These are phyloP conservation scores for Alternaria infectoria DNA, from an alignment of 2,329 filamentous ascomycete genomes.

Conservation along the genomic window DNA sequence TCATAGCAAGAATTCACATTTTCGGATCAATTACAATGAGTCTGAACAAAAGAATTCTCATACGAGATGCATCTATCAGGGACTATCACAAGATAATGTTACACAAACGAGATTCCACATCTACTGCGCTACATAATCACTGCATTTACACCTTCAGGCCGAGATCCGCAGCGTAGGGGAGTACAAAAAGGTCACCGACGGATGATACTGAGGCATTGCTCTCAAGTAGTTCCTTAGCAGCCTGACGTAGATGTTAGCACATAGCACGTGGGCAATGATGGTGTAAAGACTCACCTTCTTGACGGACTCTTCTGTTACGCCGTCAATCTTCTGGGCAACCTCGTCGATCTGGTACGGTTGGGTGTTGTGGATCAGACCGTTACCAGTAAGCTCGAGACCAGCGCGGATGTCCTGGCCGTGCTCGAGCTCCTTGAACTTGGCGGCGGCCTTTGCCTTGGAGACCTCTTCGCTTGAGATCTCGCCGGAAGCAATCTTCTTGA, in stretches of 20 bases:
- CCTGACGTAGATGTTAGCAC: slow-evolving; percentile 59
- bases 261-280: too few relatives aligned
- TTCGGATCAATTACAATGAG: too few relatives aligned
- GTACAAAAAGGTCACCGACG: slow-evolving; percentile 87
- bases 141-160: slow-evolving; percentile 87
- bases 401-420: slow-evolving; percentile 77
- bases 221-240: slow-evolving; percentile 85
- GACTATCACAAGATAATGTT: slow-evolving; percentile 52
- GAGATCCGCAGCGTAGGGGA: slow-evolving; percentile 93
- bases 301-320: slow-evolving; percentile 82
- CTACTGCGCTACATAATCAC: slow-evolving; percentile 29
- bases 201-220: slow-evolving; percentile 87
- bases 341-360: slow-evolving; percentile 85
- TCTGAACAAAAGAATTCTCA: slow-evolving; percentile 40
- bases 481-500: slow-evolving; percentile 81
- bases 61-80: slow-evolving; percentile 49
- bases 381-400: slow-evolving; percentile 82
- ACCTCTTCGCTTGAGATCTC: slow-evolving; percentile 82
- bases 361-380: slow-evolving; percentile 79
- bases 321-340: slow-evolving; percentile 77
- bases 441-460: slow-evolving; percentile 87
- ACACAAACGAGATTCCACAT: slow-evolving; percentile 46
- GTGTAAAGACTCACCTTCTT: slow-evolving; percentile 55
- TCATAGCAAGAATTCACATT: background rate
- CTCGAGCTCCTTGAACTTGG: slow-evolving; percentile 91